These are phyloP conservation scores for Immersiporthe knoxdaviesiana DNA, from an alignment of 2,329 filamentous ascomycete genomes.

Conservation along the genomic window DNA sequence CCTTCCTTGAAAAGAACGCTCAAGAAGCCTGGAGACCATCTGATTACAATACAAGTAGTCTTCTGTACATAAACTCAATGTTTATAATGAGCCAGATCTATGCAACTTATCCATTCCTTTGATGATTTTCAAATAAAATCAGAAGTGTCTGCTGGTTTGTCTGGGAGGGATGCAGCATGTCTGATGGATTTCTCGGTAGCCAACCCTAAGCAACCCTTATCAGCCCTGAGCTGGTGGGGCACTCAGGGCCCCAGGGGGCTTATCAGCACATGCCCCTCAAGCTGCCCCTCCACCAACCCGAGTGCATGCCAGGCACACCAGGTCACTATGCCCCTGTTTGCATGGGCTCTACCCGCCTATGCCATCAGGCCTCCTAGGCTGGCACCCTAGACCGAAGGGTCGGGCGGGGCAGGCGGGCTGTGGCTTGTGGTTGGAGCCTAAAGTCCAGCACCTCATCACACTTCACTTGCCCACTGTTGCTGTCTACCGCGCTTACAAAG, in stretches of 20 bases:
- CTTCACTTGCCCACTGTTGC: neutral
- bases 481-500: neutral
- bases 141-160: neutral
- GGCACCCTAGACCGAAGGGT: no score
- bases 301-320: neutral
- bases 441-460: neutral
- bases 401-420: no score
- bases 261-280: neutral
- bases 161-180: neutral
- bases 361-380: no score
- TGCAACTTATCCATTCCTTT: neutral
- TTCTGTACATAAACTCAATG: neutral
- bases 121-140: neutral
- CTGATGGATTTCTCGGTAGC: neutral
- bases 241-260: neutral
- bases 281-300: neutral
- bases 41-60: neutral
- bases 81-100: neutral
- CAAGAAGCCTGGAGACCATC: neutral
- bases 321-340: neutral
- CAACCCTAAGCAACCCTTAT: conserved; percentile 1
- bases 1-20: neutral
- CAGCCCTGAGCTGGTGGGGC: neutral
- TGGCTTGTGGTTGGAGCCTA: neutral
- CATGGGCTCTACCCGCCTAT: neutral